phyloP scores from a whole-genome alignment of 805 yeast species.

The Nakazawaea wickerhamii region DNA sequence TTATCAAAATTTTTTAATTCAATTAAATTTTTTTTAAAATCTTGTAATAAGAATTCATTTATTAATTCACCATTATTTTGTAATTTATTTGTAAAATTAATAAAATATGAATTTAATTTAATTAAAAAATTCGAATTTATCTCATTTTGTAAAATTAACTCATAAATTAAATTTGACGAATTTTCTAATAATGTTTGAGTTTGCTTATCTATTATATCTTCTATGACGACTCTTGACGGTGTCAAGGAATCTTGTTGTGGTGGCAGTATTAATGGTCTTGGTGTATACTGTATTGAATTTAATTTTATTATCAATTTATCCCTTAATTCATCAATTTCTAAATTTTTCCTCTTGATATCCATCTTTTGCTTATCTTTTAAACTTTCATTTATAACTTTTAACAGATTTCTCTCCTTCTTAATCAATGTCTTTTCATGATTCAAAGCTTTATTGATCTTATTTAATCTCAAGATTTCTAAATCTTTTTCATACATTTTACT shows the following conservation, averaged over 20 bases:
- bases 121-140: neutral
- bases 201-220: conserved; percentile 8
- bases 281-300: neutral
- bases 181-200: conserved; percentile 10
- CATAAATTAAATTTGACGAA: conserved; percentile 12
- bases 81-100: neutral
- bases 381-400: conserved; percentile 7
- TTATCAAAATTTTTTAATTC: neutral
- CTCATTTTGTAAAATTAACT: conserved; percentile 8
- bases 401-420: conserved; percentile 8
- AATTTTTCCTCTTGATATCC: conserved; percentile 9
- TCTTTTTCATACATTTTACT: conserved; percentile 3
- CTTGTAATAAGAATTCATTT: neutral
- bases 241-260: neutral
- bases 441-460: neutral
- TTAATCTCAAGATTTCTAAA: conserved; percentile 5
- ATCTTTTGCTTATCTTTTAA: conserved; percentile 10
- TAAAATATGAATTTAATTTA: conserved; percentile 1
- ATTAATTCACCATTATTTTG: neutral
- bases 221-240: neutral
- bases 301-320: conserved; percentile 9
- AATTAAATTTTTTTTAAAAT: neutral
- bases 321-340: conserved; percentile 11
- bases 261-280: neutral
- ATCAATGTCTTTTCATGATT: conserved; percentile 2